A percentile compares a stretch with the other conserved stretches of the same genome.
Evolutionary conservation across 768 basidiomycete genomes (phyloP).

Genomic region (Tricholoma flavovirens): DNA sequence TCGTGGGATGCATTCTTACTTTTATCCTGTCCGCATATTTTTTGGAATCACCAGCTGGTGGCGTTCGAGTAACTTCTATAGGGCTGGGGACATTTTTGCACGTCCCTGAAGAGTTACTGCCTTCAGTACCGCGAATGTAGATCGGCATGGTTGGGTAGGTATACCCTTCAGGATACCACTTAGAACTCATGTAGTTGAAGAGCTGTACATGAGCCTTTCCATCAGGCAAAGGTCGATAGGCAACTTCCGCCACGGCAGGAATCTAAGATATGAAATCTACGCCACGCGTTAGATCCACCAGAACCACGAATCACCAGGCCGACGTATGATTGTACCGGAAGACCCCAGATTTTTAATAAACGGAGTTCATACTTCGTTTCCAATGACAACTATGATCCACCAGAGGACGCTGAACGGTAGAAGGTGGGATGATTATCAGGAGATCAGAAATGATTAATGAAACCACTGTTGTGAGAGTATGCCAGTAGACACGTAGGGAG

Average conservation of each 20-base stretch:
- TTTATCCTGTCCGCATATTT: neutral
- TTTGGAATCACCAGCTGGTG: neutral
- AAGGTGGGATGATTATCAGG: neutral
- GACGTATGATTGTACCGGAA: neutral
- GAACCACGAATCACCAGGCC: neutral
- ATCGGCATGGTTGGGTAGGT: neutral
- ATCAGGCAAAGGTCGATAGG: neutral
- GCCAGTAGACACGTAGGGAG: no score
- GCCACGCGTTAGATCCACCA: neutral
- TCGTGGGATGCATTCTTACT: neutral
- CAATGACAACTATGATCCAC: neutral
- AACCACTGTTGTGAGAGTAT: neutral
- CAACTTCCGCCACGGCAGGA: neutral
- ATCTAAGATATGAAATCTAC: neutral
- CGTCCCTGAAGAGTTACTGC: neutral
- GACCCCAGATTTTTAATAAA: neutral
- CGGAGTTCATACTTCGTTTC: neutral
- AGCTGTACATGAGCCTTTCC: neutral
- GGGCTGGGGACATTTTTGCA: neutral
- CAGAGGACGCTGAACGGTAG: neutral
- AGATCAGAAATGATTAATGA: neutral
- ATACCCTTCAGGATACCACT: neutral
- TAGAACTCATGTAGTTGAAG: neutral
- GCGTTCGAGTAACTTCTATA: neutral
- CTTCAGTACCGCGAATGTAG: neutral